A percentile compares a stretch with the other conserved stretches of the same genome.
These are phyloP conservation scores for Fomitopsis schrenkii DNA, from an alignment of 1,284 basidiomycete genomes.

Conservation along the genomic window DNA sequence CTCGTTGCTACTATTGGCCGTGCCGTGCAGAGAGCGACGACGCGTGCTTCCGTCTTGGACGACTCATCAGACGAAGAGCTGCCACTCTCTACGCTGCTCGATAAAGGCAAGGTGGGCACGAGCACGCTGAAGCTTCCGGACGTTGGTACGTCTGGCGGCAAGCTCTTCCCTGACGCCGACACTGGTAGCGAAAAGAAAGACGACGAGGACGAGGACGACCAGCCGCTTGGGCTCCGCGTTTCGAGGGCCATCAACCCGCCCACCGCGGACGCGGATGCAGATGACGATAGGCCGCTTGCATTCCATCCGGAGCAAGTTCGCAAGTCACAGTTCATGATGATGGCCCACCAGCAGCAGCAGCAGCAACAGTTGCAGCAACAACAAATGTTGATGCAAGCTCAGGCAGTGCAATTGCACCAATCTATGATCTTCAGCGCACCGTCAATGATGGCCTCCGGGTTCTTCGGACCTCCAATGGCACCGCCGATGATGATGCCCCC, in stretches of 20 bases:
- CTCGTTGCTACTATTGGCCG: conserved; percentile 59
- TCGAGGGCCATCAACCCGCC: conserved; percentile 27
- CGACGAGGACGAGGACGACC: conserved; percentile 47
- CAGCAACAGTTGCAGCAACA: conserved; percentile 33
- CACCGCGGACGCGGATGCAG: conserved; percentile 19
- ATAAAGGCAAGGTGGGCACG: conserved; percentile 37
- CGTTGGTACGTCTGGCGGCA: conserved; percentile 39
- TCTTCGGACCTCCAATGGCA: conserved; percentile 52
- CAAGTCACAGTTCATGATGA: conserved; percentile 59
- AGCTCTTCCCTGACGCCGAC: conserved; percentile 19
- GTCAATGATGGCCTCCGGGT: conserved; percentile 62
- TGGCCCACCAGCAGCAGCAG: conserved; percentile 41
- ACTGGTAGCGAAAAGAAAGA: conserved; percentile 9
- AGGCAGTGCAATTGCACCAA: conserved; percentile 67
- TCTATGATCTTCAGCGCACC: conserved; percentile 67
- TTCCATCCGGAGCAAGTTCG: conserved; percentile 75
- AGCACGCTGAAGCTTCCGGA: conserved; percentile 34
- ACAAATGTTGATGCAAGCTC: conserved; percentile 70
- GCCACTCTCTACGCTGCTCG: conserved; percentile 59
- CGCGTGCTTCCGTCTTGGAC: conserved; percentile 24
- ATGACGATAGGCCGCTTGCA: conserved; percentile 55
- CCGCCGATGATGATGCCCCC: conserved; percentile 49
- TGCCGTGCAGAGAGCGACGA: conserved; percentile 38
- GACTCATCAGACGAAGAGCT: conserved; percentile 70
- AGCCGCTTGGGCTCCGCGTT: conserved; percentile 62